Percentiles rank a stretch among this genome's conserved stretches.
Evolutionary conservation across 106 monocot genomes (phyloP).

Genomic region (Acanthochlamys bracteata): DNA sequence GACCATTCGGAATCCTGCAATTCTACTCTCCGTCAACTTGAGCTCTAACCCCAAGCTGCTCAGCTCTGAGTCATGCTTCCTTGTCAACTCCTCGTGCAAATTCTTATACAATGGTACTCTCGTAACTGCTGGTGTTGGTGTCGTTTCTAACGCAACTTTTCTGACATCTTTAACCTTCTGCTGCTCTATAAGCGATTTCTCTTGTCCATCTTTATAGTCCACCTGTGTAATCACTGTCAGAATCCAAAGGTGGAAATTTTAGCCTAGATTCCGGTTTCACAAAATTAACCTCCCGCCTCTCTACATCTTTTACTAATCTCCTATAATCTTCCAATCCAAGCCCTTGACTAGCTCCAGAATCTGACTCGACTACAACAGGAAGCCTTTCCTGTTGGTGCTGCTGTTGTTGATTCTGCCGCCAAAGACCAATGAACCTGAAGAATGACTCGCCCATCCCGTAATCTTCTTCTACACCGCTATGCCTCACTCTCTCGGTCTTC

Average conservation of each 20-base stretch:
- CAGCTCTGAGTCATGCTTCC: slow-evolving; percentile 31
- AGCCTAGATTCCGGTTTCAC: not conserved
- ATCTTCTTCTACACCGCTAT: not conserved
- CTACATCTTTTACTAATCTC: slow-evolving; percentile 27
- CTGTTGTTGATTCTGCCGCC: slow-evolving; percentile 5
- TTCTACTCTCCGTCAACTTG: slow-evolving; percentile 39
- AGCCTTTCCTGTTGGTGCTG: not conserved
- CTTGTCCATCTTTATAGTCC: slow-evolving; percentile 2
- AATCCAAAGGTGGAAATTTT: slow-evolving; percentile 2
- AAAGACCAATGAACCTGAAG: not conserved
- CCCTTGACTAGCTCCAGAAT: slow-evolving; percentile 4
- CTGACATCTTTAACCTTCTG: slow-evolving; percentile 10
- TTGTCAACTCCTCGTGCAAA: slow-evolving; percentile 39
- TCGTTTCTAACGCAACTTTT: slow-evolving; percentile 13
- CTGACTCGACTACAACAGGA: not conserved
- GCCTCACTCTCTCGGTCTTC: not conserved
- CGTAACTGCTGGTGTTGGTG: slow-evolving; percentile 2
- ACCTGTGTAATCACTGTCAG: slow-evolving; percentile 8
- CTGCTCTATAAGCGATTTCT: not conserved
- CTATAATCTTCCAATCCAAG: slow-evolving; percentile 47
- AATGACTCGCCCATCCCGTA: slow-evolving; percentile 17
- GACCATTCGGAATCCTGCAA: slow-evolving; percentile 19
- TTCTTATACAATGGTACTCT: slow-evolving; percentile 58
- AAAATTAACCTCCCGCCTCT: slow-evolving; percentile 9
- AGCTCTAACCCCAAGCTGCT: slow-evolving; percentile 50